Base-by-base conservation (phyloP, 2,329 filamentous ascomycete species). In the Fusarium newnesense region DNA sequence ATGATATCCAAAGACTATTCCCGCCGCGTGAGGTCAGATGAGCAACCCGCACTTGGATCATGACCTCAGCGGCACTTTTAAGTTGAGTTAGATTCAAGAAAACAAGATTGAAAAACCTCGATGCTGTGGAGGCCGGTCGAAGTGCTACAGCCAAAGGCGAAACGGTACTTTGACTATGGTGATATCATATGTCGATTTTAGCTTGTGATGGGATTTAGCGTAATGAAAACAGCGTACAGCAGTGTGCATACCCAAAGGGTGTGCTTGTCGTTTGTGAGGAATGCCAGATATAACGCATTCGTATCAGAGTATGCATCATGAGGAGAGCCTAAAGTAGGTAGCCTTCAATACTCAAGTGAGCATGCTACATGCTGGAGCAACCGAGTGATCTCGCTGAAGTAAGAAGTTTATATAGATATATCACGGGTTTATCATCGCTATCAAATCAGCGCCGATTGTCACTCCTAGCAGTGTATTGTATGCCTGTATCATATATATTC, bases 61-160 rank as follows among this genome's bases (percentile, higher is more conserved):
- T 69, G 64, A 69, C 39, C 30, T 69, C 64, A 63, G 57, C 21
- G 66, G 57, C 57, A 36, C 21, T 19, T 15, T 28, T 30, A 12
- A 13, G 19, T n/a, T 18, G 21, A 24, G 18, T 16, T 32, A 9
- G 26, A 13, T 18, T 60, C 21, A n/a, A 9, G 11, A 49, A 52
- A 52, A 59, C 42, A 52, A 52, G 47, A 16, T n/a, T 18, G 26
- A 40, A 40, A 28, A 5, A 21, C 13, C 12, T 28, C 16, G 24
- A 28, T 40, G 36, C 19, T 11, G 26, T 21, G 21, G 12, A 11
- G 21, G 28, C 18, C 19, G 16, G 12, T 9, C 26, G 19, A 42
- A 28, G 24, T 11, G 18, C n/a, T 37, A 26, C 37, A 8, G 26
- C 34, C 63, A 42, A 53, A 53, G 53, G 24, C 11, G 34, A 11